Evolutionary conservation across 371 early-diverging fungal species (phyloP), one percentile per base, ranked within the genome.

Genomic region (Mortierella sp.): DNA sequence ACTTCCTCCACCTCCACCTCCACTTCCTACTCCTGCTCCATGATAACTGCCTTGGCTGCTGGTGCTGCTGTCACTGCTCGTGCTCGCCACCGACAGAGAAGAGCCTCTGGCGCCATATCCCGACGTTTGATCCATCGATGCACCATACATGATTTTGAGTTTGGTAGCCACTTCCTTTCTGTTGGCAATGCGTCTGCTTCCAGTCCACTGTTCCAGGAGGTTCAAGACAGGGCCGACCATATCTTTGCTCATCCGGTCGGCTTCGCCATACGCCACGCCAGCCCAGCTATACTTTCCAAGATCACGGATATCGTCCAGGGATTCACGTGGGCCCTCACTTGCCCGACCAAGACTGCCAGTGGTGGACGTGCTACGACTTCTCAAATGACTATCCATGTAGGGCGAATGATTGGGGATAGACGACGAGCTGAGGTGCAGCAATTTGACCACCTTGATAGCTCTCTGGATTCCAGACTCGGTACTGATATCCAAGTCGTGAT

Each of bases 231-330:
- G 77, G 13, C 65, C 65, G 1, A 65, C 77, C 61, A 76, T 53
- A 27, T 76, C 77, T 43, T 60, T 60, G 37, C 77, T 64, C 65
- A 76, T 53, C 19, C 69, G 51, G 22, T 76, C 77, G 0, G 70
- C 77, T 17, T 68, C 69, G 4, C 77, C 77, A 54, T 61, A 65
- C 4, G 77, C 47, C 13, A 76, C 68, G 3, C 77, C 77, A 7
- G 77, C 77, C 77, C 77, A 76, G 24, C 77, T 76, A 48, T 65
- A 76, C 52, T 60, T 63, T 43, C 77, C 77, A n/a, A 76, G 52
- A 16, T 63, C 69, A 3, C 77, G 61, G 31, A 76, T 68, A 24
- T 65, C 61, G 12, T 64, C 60, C 21, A 50, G 53, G 19, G 25
- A 62, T 1, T 69, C 63, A 1, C n/a, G 52, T n/a, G 51, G 25